Evolutionary conservation across 2,329 filamentous ascomycete species (phyloP).

Genomic region (Bipolaris sorokiniana): DNA sequence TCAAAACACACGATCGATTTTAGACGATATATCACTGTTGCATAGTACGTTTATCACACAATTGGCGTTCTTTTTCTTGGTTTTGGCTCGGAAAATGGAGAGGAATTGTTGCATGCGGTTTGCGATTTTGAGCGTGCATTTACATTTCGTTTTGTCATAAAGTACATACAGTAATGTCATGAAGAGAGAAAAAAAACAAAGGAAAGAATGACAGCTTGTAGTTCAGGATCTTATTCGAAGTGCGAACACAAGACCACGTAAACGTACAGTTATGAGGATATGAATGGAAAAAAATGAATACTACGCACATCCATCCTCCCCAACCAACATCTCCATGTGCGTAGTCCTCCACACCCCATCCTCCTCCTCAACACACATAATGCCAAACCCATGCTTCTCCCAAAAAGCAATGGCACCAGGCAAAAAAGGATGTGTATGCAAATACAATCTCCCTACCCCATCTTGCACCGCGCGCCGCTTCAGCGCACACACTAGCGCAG

Average conservation of each 20-base stretch:
- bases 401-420: conserved; percentile 24
- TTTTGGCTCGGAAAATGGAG: neutral
- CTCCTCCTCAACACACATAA: conserved; percentile 16
- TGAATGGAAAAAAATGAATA: neutral
- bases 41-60: conserved; percentile 5
- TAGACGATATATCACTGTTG: neutral
- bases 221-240: neutral
- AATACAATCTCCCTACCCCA: conserved; percentile 19
- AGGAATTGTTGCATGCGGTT: neutral
- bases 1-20: neutral
- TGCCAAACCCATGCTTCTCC: conserved; percentile 22
- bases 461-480: neutral
- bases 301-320: neutral
- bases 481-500: neutral
- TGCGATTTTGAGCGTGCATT: neutral
- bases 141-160: neutral
- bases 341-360: conserved; percentile 15
- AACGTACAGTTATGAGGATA: neutral
- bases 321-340: neutral
- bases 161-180: conserved; percentile 5
- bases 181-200: neutral
- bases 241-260: neutral
- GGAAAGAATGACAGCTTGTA: neutral
- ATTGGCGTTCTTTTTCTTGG: conserved; percentile 3
- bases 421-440: conserved; percentile 28